Percentiles rank a stretch among this genome's conserved stretches.
Evolutionary conservation across 371 early-diverging fungal species (phyloP).

Genomic region (Mucor indicus): DNA sequence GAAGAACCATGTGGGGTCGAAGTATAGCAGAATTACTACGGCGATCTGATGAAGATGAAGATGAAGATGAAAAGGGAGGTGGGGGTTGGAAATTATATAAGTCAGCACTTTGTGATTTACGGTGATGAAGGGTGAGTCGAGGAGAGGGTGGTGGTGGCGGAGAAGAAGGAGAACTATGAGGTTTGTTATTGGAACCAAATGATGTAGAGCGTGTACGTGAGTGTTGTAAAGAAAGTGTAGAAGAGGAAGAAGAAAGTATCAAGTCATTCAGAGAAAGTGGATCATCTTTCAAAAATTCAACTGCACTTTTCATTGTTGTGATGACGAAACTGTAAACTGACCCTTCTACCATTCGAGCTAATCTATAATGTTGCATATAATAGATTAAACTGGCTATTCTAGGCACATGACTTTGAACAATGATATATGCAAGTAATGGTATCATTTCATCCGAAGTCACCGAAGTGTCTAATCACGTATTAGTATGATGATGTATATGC

Average conservation of each 20-base stretch:
- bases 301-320: slow-evolving; percentile 51
- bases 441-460: slow-evolving; percentile 66
- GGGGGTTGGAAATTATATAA: too few species aligned
- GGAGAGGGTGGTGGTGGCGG: too few species aligned
- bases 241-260: too few species aligned
- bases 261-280: slow-evolving; percentile 45
- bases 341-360: slow-evolving; percentile 46
- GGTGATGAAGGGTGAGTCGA: too few species aligned
- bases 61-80: too few species aligned
- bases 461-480: slow-evolving; percentile 22
- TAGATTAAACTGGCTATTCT: slow-evolving; percentile 53
- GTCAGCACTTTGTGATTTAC: too few species aligned
- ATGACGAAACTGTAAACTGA: slow-evolving; percentile 53
- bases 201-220: not conserved
- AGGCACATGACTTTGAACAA: slow-evolving; percentile 51
- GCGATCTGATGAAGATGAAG: too few species aligned
- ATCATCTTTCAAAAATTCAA: slow-evolving; percentile 56
- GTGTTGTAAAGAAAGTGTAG: too few species aligned
- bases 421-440: slow-evolving; percentile 55
- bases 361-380: slow-evolving; percentile 55
- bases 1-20: slow-evolving; percentile 37
- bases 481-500: not conserved
- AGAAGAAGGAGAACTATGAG: slow-evolving; percentile 4
- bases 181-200: not conserved
- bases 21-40: slow-evolving; percentile 37